phyloP scores from a whole-genome alignment of 805 yeast genomes.

The Myxozyma geophila region DNA sequence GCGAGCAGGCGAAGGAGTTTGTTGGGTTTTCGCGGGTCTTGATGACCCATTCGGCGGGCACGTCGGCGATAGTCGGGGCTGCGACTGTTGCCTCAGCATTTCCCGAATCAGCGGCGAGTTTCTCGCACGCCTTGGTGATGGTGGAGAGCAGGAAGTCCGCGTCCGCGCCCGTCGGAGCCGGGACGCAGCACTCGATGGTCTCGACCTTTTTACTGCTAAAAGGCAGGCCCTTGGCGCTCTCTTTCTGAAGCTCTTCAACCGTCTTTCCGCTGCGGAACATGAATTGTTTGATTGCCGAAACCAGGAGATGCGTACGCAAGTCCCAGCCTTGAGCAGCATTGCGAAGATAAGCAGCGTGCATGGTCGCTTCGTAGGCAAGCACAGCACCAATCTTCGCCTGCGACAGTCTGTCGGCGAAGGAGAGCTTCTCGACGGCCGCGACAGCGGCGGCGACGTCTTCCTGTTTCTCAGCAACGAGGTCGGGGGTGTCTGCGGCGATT shows the following conservation, averaged over 20 bases:
- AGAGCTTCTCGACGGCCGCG: not conserved
- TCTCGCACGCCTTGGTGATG: conserved; percentile 18
- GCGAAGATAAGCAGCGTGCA: conserved; percentile 30
- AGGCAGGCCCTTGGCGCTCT: conserved; percentile 5
- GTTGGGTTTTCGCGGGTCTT: not conserved
- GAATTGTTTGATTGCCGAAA: conserved; percentile 23
- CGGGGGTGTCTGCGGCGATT: too few species aligned
- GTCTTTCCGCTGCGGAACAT: conserved; percentile 17
- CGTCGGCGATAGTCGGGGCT: conserved; percentile 22
- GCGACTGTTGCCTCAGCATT: conserved; percentile 22
- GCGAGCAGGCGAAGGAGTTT: not conserved
- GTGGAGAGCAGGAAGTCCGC: conserved; percentile 10
- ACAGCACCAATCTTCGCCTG: not conserved
- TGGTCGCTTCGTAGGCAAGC: conserved; percentile 27
- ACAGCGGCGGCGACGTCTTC: too few species aligned
- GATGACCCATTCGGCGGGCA: conserved; percentile 30
- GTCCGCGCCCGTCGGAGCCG: conserved; percentile 19
- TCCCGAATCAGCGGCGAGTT: conserved; percentile 19
- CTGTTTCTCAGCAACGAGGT: too few species aligned
- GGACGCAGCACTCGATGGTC: conserved; percentile 8
- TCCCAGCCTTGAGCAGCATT: conserved; percentile 35
- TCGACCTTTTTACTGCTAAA: conserved; percentile 6
- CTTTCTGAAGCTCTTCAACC: conserved; percentile 26
- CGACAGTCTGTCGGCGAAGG: conserved; percentile 2
- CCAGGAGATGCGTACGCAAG: conserved; percentile 27